Evolutionary conservation across 2,329 filamentous ascomycete genomes (phyloP).

Genomic region (Penicillium paneum): DNA sequence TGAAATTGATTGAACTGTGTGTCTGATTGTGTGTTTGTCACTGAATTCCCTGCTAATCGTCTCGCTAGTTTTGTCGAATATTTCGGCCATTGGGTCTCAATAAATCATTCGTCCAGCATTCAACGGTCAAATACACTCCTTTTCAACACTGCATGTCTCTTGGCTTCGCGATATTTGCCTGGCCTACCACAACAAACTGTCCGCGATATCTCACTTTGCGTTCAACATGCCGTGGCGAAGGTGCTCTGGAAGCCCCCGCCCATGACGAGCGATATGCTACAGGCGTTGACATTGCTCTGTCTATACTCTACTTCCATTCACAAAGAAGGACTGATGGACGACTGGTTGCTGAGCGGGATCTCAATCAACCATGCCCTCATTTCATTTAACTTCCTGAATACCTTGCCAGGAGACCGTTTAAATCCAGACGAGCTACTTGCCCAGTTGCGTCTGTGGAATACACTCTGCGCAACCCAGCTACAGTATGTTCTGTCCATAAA

Average conservation of each 20-base stretch:
- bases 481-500: conserved; percentile 23
- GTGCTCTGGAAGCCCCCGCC: conserved; percentile 31
- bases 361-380: conserved; percentile 35
- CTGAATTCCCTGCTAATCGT: conserved; percentile 3
- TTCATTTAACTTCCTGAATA: conserved; percentile 22
- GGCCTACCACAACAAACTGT: conserved; percentile 28
- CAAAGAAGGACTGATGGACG: conserved; percentile 35
- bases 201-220: conserved; percentile 31
- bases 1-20: conserved; percentile 34
- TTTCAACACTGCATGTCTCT: conserved; percentile 34
- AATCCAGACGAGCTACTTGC: conserved; percentile 30
- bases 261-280: conserved; percentile 31
- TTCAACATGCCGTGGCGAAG: conserved; percentile 32
- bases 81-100: conserved; percentile 33
- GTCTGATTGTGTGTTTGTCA: conserved; percentile 2
- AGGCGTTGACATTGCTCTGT: conserved; percentile 32
- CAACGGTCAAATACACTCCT: conserved; percentile 31
- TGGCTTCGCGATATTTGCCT: conserved; percentile 35
- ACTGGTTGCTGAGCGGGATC: conserved; percentile 38
- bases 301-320: conserved; percentile 33
- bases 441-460: conserved; percentile 36
- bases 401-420: conserved; percentile 19
- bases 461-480: conserved; percentile 33
- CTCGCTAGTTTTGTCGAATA: conserved; percentile 31
- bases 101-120: conserved; percentile 30